Conservation (phyloP, 805 yeast species). For the Zygosaccharomyces bisporus region DNA sequence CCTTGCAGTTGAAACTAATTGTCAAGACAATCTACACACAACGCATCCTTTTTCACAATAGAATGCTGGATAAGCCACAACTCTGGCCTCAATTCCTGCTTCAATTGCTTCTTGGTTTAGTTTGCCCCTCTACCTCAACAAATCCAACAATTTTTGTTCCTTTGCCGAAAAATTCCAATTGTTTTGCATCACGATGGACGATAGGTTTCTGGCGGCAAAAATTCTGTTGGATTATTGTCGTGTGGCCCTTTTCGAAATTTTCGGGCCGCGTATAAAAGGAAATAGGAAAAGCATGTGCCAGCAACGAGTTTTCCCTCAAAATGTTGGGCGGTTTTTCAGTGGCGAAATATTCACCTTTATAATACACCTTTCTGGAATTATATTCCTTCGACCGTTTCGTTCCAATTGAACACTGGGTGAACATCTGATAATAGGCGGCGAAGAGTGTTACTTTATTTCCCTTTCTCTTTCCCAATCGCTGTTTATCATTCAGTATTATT, state of each 20-base stretch:
- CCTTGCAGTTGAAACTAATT: too few relatives aligned
- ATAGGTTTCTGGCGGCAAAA: slow-evolving; percentile 8
- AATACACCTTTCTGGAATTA: not conserved
- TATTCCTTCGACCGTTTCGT: not conserved
- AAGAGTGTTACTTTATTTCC: not conserved
- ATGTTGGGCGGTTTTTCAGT: slow-evolving; percentile 8
- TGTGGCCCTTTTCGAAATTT: slow-evolving; percentile 4
- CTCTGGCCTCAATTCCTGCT: not conserved
- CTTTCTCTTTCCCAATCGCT: slow-evolving; percentile 1
- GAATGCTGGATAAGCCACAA: not conserved
- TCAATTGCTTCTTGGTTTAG: not conserved
- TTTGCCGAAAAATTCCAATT: not conserved
- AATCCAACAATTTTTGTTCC: slow-evolving; percentile 3
- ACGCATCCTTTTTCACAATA: too few relatives aligned
- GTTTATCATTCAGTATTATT: not conserved
- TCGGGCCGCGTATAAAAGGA: slow-evolving; percentile 9
- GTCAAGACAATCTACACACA: too few relatives aligned
- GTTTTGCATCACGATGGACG: not conserved
- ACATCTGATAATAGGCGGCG: slow-evolving; percentile 5
- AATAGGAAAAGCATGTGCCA: slow-evolving; percentile 6
- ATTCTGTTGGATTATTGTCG: slow-evolving; percentile 7
- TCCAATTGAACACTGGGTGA: slow-evolving; percentile 8
- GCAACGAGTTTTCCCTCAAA: slow-evolving; percentile 1
- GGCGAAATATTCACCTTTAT: slow-evolving; percentile 4
- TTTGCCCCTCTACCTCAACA: slow-evolving; percentile 3